These are phyloP conservation scores for Backusella circina DNA, from an alignment of 192 early-diverging fungal species.

Conservation along the genomic window DNA sequence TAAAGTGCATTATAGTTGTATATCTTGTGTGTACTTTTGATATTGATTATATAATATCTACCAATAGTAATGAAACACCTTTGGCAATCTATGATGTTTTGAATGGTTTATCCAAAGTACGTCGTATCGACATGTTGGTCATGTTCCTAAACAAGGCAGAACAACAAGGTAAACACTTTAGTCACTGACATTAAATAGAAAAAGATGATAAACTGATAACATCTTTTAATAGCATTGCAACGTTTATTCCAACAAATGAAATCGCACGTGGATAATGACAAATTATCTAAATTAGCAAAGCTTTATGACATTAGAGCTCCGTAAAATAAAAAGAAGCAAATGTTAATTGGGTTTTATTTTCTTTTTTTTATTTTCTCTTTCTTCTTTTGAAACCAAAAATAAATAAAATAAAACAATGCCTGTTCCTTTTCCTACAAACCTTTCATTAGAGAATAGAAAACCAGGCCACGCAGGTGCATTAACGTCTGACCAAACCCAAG, in stretches of 20 bases:
- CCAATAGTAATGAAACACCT: slow-evolving; percentile 5
- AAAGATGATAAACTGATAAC: not conserved
- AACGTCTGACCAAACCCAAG: slow-evolving; percentile 39
- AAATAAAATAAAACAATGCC: not conserved
- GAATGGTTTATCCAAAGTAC: slow-evolving; percentile 15
- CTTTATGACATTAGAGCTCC: not conserved
- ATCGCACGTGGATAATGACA: not conserved
- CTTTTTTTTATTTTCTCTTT: not conserved
- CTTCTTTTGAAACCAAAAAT: not conserved
- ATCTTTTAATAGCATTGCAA: not conserved
- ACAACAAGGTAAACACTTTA: slow-evolving; percentile 18
- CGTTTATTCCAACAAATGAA: not conserved
- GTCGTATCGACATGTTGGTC: slow-evolving; percentile 30
- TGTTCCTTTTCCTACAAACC: not conserved
- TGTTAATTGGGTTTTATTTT: not conserved
- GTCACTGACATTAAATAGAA: not conserved
- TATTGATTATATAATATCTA: not conserved
- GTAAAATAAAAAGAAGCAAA: not conserved
- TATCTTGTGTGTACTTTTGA: not conserved
- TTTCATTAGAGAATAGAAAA: not conserved
- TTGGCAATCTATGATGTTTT: slow-evolving; percentile 15
- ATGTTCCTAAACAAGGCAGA: slow-evolving; percentile 24
- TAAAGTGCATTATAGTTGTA: not conserved
- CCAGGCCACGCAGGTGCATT: slow-evolving; percentile 31
- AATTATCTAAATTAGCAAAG: not conserved